These are phyloP conservation scores for Odonthalia washingtoniensis DNA, from an alignment of 31 red algal genomes.

Conservation along the genomic window DNA sequence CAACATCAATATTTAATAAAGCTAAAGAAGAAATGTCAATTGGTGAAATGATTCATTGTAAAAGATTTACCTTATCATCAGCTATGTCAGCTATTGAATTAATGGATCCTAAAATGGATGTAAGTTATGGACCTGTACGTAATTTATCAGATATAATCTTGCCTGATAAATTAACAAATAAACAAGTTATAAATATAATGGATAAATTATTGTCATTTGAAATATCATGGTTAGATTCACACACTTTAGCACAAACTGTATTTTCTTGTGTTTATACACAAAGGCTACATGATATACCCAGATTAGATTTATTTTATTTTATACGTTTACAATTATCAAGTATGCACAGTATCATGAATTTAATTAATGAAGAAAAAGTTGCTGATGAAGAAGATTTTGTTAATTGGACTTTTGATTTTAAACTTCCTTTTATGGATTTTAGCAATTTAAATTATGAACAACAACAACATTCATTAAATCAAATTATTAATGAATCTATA, in stretches of 20 bases:
- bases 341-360: slow-evolving; percentile 53
- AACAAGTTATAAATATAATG: slow-evolving; percentile 69
- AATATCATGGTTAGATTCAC: slow-evolving; percentile 72
- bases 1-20: slow-evolving; percentile 50
- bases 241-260: slow-evolving; percentile 77
- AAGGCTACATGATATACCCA: slow-evolving; percentile 49
- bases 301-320: slow-evolving; percentile 56
- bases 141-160: slow-evolving; percentile 48
- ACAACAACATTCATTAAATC: slow-evolving; percentile 24
- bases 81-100: slow-evolving; percentile 83
- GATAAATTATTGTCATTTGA: slow-evolving; percentile 58
- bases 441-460: slow-evolving; percentile 28
- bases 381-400: slow-evolving; percentile 78
- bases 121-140: slow-evolving; percentile 55
- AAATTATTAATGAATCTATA: slow-evolving; percentile 33
- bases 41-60: slow-evolving; percentile 71
- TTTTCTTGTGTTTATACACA: slow-evolving; percentile 79
- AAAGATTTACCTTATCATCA: slow-evolving; percentile 53
- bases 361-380: slow-evolving; percentile 61
- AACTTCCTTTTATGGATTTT: slow-evolving; percentile 37
- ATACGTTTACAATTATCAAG: slow-evolving; percentile 52
- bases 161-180: slow-evolving; percentile 38
- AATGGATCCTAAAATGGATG: slow-evolving; percentile 88
- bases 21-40: slow-evolving; percentile 54
- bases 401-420: slow-evolving; percentile 65